These are phyloP conservation scores for Brettanomyces bruxellensis DNA, from an alignment of 805 yeast species.

Conservation along the genomic window DNA sequence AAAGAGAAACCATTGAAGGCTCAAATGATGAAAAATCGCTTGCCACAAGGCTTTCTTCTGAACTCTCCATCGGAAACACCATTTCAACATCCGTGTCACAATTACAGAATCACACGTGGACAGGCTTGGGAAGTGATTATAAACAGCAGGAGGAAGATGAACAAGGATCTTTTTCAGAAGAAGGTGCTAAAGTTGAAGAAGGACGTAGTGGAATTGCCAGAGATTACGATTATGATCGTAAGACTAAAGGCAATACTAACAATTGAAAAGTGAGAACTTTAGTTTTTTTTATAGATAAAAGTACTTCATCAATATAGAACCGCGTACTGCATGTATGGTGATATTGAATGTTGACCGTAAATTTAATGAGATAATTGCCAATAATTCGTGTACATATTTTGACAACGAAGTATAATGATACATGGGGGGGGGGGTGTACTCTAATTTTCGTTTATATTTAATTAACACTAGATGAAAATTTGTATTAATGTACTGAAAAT, in stretches of 20 bases:
- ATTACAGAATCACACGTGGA: constrained; percentile 70
- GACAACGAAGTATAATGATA: too few relatives aligned
- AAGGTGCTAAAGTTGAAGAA: constrained; percentile 75
- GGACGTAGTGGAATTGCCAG: constrained; percentile 88
- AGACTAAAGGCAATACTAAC: neutral
- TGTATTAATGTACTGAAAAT: too few relatives aligned
- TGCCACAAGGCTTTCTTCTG: constrained; percentile 46
- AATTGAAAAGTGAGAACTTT: too few relatives aligned
- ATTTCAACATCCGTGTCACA: constrained; percentile 82
- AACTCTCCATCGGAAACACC: constrained; percentile 63
- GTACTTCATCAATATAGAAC: too few relatives aligned
- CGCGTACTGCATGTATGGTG: too few relatives aligned
- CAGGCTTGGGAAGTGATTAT: constrained; percentile 86
- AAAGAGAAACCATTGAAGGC: constrained; percentile 12
- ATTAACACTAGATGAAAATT: too few relatives aligned
- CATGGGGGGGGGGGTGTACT: too few relatives aligned
- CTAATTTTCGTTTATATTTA: too few relatives aligned
- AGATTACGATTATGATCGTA: constrained; percentile 50
- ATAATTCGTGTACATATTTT: too few relatives aligned
- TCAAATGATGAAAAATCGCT: constrained; percentile 25
- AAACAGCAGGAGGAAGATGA: constrained; percentile 23
- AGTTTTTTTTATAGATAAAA: too few relatives aligned
- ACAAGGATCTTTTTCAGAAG: constrained; percentile 32
- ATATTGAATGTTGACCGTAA: too few relatives aligned
- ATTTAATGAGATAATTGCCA: too few relatives aligned